A percentile compares a stretch with the other conserved stretches of the same genome.
phyloP scores from a whole-genome alignment of 768 basidiomycete species.

The Strobilomyces confusus region DNA sequence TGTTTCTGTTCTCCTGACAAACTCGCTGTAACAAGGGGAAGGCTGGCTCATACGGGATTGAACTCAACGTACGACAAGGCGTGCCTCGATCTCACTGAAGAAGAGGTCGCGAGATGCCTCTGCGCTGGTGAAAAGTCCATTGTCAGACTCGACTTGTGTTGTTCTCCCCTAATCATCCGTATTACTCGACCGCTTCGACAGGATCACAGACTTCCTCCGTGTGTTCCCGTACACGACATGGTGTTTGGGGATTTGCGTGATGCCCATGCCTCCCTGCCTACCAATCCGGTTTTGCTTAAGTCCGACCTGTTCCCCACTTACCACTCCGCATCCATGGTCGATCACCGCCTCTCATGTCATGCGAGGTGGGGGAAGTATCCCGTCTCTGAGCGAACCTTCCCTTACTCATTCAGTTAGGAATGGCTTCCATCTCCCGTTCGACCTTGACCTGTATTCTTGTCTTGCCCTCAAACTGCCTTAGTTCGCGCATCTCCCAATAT shows the following conservation, averaged over 20 bases:
- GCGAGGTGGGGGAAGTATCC: constrained; percentile 72
- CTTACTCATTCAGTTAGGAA: constrained; percentile 51
- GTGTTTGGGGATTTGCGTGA: constrained; percentile 75
- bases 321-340: constrained; percentile 92
- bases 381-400: not conserved
- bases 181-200: constrained; percentile 25
- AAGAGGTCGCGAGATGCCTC: constrained; percentile 74
- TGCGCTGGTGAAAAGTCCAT: constrained; percentile 74
- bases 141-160: constrained; percentile 83
- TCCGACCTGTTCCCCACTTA: constrained; percentile 94
- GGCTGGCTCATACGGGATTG: constrained; percentile 67
- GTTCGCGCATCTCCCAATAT: constrained; percentile 88
- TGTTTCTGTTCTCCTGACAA: constrained; percentile 87
- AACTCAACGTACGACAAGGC: constrained; percentile 82
- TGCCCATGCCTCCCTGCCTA: constrained; percentile 72
- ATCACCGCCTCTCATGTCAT: constrained; percentile 93
- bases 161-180: not conserved
- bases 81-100: constrained; percentile 82
- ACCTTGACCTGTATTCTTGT: constrained; percentile 83
- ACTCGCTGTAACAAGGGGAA: constrained; percentile 63
- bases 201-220: constrained; percentile 55
- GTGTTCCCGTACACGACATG: constrained; percentile 55
- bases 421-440: constrained; percentile 97
- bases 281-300: constrained; percentile 91
- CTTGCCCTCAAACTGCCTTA: constrained; percentile 67